Evolutionary conservation across 768 basidiomycete genomes (phyloP).

Genomic region (Mycena chlorophos): DNA sequence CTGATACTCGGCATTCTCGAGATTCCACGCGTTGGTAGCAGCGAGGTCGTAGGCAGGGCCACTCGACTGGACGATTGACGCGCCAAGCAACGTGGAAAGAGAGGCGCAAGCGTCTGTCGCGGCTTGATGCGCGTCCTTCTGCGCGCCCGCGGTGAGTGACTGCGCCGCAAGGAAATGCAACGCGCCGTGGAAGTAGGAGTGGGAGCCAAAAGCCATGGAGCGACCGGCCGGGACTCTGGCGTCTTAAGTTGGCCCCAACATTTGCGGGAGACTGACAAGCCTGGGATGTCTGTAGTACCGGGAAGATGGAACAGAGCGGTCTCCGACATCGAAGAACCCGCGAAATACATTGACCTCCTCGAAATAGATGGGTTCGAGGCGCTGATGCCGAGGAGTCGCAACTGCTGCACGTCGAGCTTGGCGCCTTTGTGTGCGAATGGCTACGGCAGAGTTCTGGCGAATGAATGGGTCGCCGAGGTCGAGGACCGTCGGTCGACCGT

Average conservation of each 20-base stretch:
- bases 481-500: too few species aligned
- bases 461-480: too few species aligned
- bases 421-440: too few species aligned
- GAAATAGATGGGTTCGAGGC: not conserved
- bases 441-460: too few species aligned
- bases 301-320: not conserved
- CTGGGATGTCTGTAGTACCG: not conserved
- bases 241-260: not conserved
- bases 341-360: too few species aligned
- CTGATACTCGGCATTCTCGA: constrained; percentile 16
- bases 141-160: constrained; percentile 7
- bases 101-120: constrained; percentile 12
- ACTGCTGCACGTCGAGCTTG: too few species aligned
- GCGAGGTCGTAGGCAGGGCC: constrained; percentile 9
- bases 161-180: not conserved
- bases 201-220: not conserved
- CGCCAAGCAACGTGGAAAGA: constrained; percentile 4
- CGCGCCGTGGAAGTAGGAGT: not conserved
- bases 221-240: not conserved
- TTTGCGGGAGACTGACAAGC: not conserved
- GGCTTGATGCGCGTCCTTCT: not conserved
- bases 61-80: constrained; percentile 10
- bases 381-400: constrained; percentile 1
- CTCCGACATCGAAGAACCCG: not conserved
- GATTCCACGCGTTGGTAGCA: constrained; percentile 20